These are phyloP conservation scores for Wickerhamomyces bovis DNA, from an alignment of 805 yeast species.

Conservation along the genomic window DNA sequence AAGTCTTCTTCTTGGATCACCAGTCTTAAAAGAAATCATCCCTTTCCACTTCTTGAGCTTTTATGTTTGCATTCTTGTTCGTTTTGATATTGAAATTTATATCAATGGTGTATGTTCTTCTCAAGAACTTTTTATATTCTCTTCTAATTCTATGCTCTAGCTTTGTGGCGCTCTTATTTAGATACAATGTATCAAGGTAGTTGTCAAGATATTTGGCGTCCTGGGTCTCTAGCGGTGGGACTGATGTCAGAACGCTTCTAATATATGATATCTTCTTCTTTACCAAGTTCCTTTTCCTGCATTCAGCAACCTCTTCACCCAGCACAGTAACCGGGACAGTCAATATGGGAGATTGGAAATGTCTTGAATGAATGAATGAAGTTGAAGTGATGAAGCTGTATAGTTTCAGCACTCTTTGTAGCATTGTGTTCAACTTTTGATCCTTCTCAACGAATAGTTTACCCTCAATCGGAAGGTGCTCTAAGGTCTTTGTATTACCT, in stretches of 20 bases:
- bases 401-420: conserved; percentile 16
- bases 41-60: conserved; percentile 4
- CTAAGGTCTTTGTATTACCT: background rate
- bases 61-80: conserved; percentile 18
- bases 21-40: conserved; percentile 2
- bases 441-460: conserved; percentile 3
- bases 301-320: conserved; percentile 18
- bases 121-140: conserved; percentile 21
- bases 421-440: conserved; percentile 10
- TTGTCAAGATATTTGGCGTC: conserved; percentile 13
- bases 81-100: conserved; percentile 7
- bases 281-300: conserved; percentile 16
- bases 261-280: conserved; percentile 18
- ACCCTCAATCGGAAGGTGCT: conserved; percentile 4
- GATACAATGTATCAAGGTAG: conserved; percentile 10
- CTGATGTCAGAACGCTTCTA: conserved; percentile 6
- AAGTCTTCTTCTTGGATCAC: background rate
- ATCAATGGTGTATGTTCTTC: conserved; percentile 16
- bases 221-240: conserved; percentile 19
- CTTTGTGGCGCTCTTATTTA: background rate
- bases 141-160: conserved; percentile 7
- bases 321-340: conserved; percentile 14
- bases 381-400: conserved; percentile 12
- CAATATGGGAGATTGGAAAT: conserved; percentile 12
- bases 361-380: conserved; percentile 14